Conservation (phyloP, 306 rosid species). For the Castanopsis chinensis region DNA sequence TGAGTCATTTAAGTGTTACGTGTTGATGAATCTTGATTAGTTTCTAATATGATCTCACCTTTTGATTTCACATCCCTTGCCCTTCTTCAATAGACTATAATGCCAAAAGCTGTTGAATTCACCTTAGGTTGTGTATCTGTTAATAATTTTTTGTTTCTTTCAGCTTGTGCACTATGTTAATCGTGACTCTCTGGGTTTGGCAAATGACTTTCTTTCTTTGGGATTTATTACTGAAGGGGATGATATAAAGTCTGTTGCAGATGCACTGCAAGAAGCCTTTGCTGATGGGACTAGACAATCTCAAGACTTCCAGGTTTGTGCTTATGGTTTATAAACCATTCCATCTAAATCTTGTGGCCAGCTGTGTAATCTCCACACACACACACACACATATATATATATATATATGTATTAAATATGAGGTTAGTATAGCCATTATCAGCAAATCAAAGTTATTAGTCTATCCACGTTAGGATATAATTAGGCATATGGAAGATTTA, state of each 20-base stretch:
- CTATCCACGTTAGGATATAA: not conserved
- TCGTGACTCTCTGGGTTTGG: constrained; percentile 95
- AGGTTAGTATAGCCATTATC: not conserved
- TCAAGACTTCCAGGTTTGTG: constrained; percentile 89
- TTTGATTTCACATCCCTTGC: constrained; percentile 11
- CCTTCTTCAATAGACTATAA: not conserved
- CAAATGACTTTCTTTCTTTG: constrained; percentile 92
- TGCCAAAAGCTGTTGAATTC: constrained; percentile 14
- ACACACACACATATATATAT: too few relatives aligned
- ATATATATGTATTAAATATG: not conserved
- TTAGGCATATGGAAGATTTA: not conserved
- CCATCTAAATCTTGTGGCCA: constrained; percentile 5
- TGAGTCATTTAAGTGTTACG: not conserved
- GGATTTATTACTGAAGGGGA: constrained; percentile 94
- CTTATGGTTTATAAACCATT: constrained; percentile 1
- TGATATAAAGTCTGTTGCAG: constrained; percentile 64
- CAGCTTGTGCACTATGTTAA: constrained; percentile 99
- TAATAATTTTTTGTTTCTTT: constrained; percentile 42
- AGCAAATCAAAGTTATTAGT: not conserved
- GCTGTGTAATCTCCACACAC: not conserved
- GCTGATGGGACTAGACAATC: constrained; percentile 50
- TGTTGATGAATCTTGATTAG: not conserved
- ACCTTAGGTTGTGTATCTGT: not conserved
- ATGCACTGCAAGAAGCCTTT: constrained; percentile 68
- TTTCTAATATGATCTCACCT: not conserved